Conservation (phyloP, 495 filamentous ascomycete species). For the Pseudotulostoma volvatum region DNA sequence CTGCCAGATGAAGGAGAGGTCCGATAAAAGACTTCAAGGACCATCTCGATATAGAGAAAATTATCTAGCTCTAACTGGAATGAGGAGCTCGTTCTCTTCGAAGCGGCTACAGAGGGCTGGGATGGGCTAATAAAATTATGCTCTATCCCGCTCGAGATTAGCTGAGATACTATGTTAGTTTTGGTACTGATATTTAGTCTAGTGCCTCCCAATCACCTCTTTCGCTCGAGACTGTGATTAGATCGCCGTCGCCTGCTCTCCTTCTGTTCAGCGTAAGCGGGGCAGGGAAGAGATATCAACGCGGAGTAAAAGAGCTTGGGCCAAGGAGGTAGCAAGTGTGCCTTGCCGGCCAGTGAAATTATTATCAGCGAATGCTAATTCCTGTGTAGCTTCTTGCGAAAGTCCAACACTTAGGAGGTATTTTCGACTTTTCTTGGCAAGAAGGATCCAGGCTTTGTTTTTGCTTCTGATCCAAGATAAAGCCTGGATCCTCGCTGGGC, state of each 20-base stretch:
- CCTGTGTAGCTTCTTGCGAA: too few species aligned
- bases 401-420: too few species aligned
- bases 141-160: neutral
- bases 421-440: too few species aligned
- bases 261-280: neutral
- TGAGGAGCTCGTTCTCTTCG: neutral
- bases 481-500: too few species aligned
- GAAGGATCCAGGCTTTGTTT: too few species aligned
- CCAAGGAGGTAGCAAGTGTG: too few species aligned
- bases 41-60: neutral
- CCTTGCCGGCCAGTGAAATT: too few species aligned
- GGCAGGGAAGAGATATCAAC: neutral
- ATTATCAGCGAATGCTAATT: too few species aligned
- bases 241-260: neutral
- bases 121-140: neutral
- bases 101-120: neutral
- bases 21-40: neutral
- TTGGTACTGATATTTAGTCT: neutral
- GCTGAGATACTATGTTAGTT: neutral
- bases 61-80: neutral
- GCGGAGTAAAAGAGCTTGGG: neutral
- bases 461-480: too few species aligned
- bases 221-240: neutral
- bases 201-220: too few species aligned
- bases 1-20: neutral